phyloP scores from a whole-genome alignment of 768 basidiomycete genomes.

The Calocera viscosa region DNA sequence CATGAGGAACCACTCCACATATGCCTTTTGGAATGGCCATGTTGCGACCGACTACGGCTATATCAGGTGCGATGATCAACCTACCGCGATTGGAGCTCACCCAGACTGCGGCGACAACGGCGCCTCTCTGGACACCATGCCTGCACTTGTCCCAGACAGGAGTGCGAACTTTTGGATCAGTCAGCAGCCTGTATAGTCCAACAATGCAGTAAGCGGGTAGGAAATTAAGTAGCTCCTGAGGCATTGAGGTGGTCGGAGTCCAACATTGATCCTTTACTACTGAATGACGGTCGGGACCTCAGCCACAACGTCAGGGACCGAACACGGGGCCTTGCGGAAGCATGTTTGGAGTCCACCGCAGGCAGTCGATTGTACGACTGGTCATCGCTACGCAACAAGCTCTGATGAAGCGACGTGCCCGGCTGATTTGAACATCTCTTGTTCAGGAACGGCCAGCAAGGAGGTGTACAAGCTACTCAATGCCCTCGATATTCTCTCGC shows the following conservation, averaged over 20 bases:
- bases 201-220: conserved; percentile 77
- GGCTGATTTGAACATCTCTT: background rate
- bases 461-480: background rate
- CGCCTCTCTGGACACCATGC: conserved; percentile 61
- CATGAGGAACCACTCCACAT: conserved; percentile 50
- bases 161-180: conserved; percentile 51
- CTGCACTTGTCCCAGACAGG: conserved; percentile 80
- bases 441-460: background rate
- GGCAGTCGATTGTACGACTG: too few relatives aligned
- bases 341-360: too few relatives aligned
- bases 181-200: conserved; percentile 69
- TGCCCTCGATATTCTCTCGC: conserved; percentile 2
- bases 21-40: conserved; percentile 56
- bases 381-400: too few relatives aligned
- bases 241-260: too few relatives aligned
- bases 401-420: too few relatives aligned
- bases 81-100: conserved; percentile 29
- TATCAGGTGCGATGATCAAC: background rate
- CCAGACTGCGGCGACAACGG: conserved; percentile 57
- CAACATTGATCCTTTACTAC: too few relatives aligned
- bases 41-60: conserved; percentile 46
- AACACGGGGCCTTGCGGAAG: too few relatives aligned
- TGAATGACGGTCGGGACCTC: too few relatives aligned
- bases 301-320: too few relatives aligned
- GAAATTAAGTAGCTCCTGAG: conserved; percentile 43